phyloP scores from a whole-genome alignment of 2,329 filamentous ascomycete species.

The Pseudocercospora musae region DNA sequence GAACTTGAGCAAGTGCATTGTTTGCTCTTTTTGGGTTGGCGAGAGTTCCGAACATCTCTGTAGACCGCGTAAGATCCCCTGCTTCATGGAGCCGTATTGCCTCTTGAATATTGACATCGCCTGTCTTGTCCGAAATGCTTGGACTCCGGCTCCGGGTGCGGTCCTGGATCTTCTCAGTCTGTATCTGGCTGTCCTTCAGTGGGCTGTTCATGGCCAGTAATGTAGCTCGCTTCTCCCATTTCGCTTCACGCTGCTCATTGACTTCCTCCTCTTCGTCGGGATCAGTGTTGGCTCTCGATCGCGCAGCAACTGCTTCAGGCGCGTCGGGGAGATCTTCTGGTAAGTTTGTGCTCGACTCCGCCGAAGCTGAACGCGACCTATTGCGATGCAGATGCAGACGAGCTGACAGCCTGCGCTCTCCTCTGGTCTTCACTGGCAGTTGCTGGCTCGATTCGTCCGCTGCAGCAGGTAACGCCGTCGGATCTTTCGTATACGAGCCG shows the following conservation, averaged over 20 bases:
- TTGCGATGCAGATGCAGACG: slow-evolving; percentile 65
- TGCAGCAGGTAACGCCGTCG: slow-evolving; percentile 10
- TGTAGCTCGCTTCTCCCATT: slow-evolving; percentile 94
- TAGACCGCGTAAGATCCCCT: slow-evolving; percentile 74
- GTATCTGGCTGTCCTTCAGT: slow-evolving; percentile 38
- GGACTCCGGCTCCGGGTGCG: slow-evolving; percentile 32
- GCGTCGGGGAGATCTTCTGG: slow-evolving; percentile 79
- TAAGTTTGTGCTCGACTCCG: slow-evolving; percentile 66
- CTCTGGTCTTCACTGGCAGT: slow-evolving; percentile 30
- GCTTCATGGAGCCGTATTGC: slow-evolving; percentile 91
- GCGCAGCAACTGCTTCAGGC: slow-evolving; percentile 58
- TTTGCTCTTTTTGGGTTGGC: slow-evolving; percentile 82
- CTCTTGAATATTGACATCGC: slow-evolving; percentile 73
- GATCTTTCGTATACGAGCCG: slow-evolving; percentile 27
- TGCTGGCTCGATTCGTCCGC: slow-evolving; percentile 16
- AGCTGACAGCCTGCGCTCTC: slow-evolving; percentile 58
- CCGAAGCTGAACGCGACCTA: slow-evolving; percentile 47
- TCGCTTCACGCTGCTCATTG: slow-evolving; percentile 59
- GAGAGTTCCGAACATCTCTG: slow-evolving; percentile 77
- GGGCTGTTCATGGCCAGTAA: slow-evolving; percentile 63
- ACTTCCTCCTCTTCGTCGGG: slow-evolving; percentile 37
- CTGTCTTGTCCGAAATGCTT: slow-evolving; percentile 37
- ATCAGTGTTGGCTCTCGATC: slow-evolving; percentile 8
- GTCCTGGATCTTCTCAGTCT: background rate
- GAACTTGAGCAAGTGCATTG: slow-evolving; percentile 89